Percentiles rank a stretch among this genome's conserved stretches.
These are phyloP conservation scores for Pseudogymnoascus sp. DNA, from an alignment of 2,329 filamentous ascomycete species.

Conservation along the genomic window DNA sequence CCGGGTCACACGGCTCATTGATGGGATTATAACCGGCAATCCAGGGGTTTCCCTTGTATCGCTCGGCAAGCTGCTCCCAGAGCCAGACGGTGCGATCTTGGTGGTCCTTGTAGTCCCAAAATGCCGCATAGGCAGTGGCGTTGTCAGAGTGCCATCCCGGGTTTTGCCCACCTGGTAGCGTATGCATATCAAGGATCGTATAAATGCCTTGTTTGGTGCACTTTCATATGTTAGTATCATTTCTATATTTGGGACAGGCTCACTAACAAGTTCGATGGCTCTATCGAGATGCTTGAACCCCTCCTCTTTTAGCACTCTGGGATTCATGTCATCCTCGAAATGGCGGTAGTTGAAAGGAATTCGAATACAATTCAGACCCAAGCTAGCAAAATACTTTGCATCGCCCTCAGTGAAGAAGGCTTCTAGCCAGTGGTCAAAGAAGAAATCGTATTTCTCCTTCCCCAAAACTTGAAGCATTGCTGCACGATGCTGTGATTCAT, in stretches of 20 bases:
- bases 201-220: conserved; percentile 39
- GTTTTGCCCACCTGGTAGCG: conserved; percentile 43
- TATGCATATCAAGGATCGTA: conserved; percentile 44
- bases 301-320: conserved; percentile 35
- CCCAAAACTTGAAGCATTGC: conserved; percentile 46
- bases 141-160: conserved; percentile 46
- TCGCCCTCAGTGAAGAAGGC: conserved; percentile 53
- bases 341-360: conserved; percentile 53
- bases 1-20: conserved; percentile 43
- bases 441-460: conserved; percentile 47
- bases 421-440: conserved; percentile 49
- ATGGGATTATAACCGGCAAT: conserved; percentile 47
- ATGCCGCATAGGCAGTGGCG: conserved; percentile 36
- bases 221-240: not conserved
- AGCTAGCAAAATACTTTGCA: conserved; percentile 46
- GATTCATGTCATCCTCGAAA: conserved; percentile 42
- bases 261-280: conserved; percentile 35
- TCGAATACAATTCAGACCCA: conserved; percentile 49
- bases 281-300: conserved; percentile 43
- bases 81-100: conserved; percentile 44
- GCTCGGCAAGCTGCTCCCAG: conserved; percentile 39
- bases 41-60: conserved; percentile 39
- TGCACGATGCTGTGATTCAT: conserved; percentile 47
- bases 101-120: conserved; percentile 45
- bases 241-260: not conserved